Conservation (phyloP, 805 yeast genomes). For the Debaryomyces castellii region DNA sequence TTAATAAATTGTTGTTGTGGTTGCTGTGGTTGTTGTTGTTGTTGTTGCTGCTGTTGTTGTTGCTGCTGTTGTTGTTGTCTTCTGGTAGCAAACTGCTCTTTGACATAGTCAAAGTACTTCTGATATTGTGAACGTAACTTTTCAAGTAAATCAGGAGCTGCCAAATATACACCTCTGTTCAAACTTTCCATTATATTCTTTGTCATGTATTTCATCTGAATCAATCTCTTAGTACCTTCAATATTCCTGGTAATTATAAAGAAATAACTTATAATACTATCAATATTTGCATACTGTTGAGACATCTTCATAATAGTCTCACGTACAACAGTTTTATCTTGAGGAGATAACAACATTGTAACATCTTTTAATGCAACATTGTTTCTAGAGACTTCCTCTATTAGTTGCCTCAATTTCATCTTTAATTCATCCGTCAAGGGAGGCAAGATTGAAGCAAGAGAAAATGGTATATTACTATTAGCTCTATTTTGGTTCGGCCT, state of each 20-base stretch:
- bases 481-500: constrained; percentile 1
- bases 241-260: constrained; percentile 71
- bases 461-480: constrained; percentile 4
- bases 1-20: constrained; percentile 6
- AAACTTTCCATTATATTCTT: constrained; percentile 72
- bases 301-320: constrained; percentile 54
- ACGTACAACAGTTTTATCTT: constrained; percentile 61
- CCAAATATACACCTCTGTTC: constrained; percentile 62
- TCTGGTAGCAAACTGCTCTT: constrained; percentile 52
- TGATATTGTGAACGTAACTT: constrained; percentile 72
- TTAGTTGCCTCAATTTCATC: constrained; percentile 57
- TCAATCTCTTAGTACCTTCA: constrained; percentile 71
- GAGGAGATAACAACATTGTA: constrained; percentile 57
- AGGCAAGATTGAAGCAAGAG: constrained; percentile 23
- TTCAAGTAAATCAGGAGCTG: constrained; percentile 69
- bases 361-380: constrained; percentile 68
- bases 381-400: constrained; percentile 66
- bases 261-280: constrained; percentile 75
- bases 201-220: constrained; percentile 78
- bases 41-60: constrained; percentile 19
- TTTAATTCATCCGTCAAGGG: constrained; percentile 59
- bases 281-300: constrained; percentile 65
- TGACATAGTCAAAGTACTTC: constrained; percentile 71
- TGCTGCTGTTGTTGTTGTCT: constrained; percentile 34
- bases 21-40: constrained; percentile 9